These are phyloP conservation scores for Vitis hybrid DNA, from an alignment of 177 flowering plant species.

Conservation along the genomic window DNA sequence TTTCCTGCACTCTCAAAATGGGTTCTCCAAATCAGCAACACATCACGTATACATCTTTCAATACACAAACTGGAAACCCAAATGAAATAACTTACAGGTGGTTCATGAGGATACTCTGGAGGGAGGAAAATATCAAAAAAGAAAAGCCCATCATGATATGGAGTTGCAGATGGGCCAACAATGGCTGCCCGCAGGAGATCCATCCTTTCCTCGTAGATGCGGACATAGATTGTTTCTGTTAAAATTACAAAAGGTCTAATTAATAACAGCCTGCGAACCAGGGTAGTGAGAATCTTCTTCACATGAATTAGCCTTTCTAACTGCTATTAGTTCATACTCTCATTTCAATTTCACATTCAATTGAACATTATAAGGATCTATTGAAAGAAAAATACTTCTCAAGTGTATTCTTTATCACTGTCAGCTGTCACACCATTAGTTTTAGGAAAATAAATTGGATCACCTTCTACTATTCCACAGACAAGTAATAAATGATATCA, in stretches of 20 bases:
- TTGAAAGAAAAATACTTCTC: too few species aligned
- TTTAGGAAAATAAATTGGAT: too few species aligned
- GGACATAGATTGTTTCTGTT: constrained; percentile 79
- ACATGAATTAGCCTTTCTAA: neutral
- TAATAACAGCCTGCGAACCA: neutral
- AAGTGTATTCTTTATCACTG: too few species aligned
- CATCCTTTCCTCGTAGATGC: constrained; percentile 82
- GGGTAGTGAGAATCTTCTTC: neutral
- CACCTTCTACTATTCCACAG: too few species aligned
- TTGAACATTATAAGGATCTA: too few species aligned
- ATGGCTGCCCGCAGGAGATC: constrained; percentile 85
- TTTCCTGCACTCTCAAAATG: neutral
- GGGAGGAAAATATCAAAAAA: constrained; percentile 87
- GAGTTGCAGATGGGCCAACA: constrained; percentile 88
- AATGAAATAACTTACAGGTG: constrained; percentile 71
- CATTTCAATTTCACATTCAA: too few species aligned
- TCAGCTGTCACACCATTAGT: too few species aligned
- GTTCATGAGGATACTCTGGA: constrained; percentile 75
- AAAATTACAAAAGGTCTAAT: constrained; percentile 2
- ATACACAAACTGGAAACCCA: neutral
- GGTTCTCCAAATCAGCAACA: neutral
- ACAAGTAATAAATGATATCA: too few species aligned
- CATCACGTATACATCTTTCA: neutral
- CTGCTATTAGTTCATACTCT: neutral
- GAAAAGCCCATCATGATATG: constrained; percentile 92